A percentile compares a stretch with the other conserved stretches of the same genome.
Evolutionary conservation across 805 yeast genomes (phyloP).

Genomic region (Zygoascus flipseniorum): DNA sequence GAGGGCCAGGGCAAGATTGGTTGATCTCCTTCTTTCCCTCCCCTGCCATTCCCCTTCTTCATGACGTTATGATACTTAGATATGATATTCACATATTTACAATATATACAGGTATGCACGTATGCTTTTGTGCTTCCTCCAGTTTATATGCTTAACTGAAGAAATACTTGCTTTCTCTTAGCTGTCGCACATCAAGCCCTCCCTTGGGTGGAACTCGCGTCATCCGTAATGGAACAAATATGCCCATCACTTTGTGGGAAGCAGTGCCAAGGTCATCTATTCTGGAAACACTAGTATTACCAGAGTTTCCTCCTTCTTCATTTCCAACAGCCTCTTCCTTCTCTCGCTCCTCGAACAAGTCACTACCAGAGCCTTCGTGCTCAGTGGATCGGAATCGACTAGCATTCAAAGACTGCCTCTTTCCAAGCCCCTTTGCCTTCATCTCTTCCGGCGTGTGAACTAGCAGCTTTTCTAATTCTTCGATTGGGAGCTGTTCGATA

Average conservation of each 20-base stretch:
- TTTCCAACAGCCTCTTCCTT: constrained; percentile 14
- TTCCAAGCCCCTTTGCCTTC: constrained; percentile 3
- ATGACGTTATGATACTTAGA: neutral
- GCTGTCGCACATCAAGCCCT: constrained; percentile 66
- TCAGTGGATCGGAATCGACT: constrained; percentile 22
- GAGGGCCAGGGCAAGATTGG: constrained; percentile 78
- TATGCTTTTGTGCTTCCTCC: neutral
- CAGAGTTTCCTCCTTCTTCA: constrained; percentile 17
- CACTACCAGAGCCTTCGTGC: constrained; percentile 27
- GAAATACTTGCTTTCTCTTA: constrained; percentile 71
- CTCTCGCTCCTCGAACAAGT: constrained; percentile 13
- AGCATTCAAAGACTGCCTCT: neutral
- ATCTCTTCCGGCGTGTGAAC: constrained; percentile 15
- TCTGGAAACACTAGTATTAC: neutral
- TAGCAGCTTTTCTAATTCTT: constrained; percentile 27
- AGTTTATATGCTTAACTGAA: constrained; percentile 37
- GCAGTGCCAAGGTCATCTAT: constrained; percentile 10
- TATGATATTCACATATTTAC: neutral
- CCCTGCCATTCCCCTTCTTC: neutral
- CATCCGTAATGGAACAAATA: constrained; percentile 59
- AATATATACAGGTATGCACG: neutral
- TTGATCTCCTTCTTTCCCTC: neutral
- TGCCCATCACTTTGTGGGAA: constrained; percentile 25
- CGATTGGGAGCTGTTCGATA: constrained; percentile 16
- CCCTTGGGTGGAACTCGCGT: constrained; percentile 77